These are phyloP conservation scores for Magnusiomyces fungicola DNA, from an alignment of 1,139 yeast species.

Conservation along the genomic window DNA sequence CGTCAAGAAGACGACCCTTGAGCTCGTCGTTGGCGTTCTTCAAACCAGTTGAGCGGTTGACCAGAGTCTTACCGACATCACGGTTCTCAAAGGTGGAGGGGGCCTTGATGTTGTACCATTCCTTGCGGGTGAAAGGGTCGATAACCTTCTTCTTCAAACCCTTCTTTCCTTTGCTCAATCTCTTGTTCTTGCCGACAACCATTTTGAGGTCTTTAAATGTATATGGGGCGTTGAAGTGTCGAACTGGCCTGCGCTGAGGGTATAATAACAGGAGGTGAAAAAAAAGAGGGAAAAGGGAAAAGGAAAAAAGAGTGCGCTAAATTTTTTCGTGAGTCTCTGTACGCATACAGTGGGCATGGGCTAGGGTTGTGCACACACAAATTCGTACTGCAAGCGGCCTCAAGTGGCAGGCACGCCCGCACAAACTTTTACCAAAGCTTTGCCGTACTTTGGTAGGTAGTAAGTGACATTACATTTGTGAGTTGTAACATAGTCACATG, in stretches of 20 bases:
- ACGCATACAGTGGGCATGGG: not conserved
- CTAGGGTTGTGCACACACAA: too few relatives aligned
- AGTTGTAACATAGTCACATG: too few relatives aligned
- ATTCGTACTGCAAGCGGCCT: too few relatives aligned
- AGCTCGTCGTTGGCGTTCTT: slow-evolving; percentile 86
- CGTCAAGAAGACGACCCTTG: slow-evolving; percentile 86
- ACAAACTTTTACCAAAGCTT: too few relatives aligned
- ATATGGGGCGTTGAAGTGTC: not conserved
- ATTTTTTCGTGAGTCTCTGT: not conserved
- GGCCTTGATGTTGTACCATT: slow-evolving; percentile 92
- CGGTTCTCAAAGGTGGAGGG: slow-evolving; percentile 93
- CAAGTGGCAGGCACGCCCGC: too few relatives aligned
- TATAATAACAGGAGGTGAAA: not conserved
- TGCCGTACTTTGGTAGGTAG: too few relatives aligned
- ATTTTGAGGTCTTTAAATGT: slow-evolving; percentile 31
- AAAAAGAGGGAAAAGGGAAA: slow-evolving; percentile 2
- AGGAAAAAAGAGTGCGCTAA: not conserved
- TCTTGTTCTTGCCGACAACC: slow-evolving; percentile 97
- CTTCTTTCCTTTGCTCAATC: slow-evolving; percentile 94
- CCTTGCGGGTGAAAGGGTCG: slow-evolving; percentile 93
- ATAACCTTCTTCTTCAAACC: slow-evolving; percentile 93
- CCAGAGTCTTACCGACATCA: slow-evolving; percentile 89
- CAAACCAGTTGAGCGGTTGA: slow-evolving; percentile 90
- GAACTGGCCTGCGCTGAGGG: slow-evolving; percentile 5
- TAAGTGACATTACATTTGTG: too few relatives aligned